Conservation (phyloP, 2,329 filamentous ascomycete genomes). For the Pleomassaria siparia region DNA sequence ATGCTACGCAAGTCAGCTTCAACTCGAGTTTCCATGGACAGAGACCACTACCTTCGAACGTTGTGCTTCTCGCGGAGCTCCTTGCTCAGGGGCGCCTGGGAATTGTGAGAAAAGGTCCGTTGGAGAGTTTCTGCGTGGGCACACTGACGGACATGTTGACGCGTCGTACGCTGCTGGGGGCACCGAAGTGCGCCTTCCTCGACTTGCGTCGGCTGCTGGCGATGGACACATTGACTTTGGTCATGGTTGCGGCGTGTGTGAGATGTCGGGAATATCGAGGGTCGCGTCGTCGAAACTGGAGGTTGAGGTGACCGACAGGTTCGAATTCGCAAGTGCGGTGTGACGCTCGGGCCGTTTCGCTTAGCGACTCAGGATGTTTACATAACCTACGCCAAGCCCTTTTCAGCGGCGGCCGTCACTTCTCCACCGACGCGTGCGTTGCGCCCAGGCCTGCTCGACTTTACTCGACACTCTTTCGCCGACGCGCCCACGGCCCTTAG, state of each 20-base stretch:
- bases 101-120: conserved; percentile 33
- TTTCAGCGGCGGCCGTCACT: neutral
- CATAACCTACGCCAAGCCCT: neutral
- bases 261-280: conserved; percentile 21
- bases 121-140: conserved; percentile 53
- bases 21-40: neutral
- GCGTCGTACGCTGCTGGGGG: conserved; percentile 90
- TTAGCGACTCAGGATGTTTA: neutral
- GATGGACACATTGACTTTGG: conserved; percentile 65
- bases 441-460: neutral
- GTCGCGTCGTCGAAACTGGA: conserved; percentile 16
- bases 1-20: conserved; percentile 53
- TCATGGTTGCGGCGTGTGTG: conserved; percentile 60
- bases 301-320: conserved; percentile 10
- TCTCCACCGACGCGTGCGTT: neutral
- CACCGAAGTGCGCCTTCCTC: conserved; percentile 97
- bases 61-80: conserved; percentile 99
- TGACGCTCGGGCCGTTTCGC: neutral
- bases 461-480: neutral
- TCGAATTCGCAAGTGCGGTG: neutral
- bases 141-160: conserved; percentile 81
- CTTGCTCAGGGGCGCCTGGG: conserved; percentile 54
- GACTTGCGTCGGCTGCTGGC: conserved; percentile 94
- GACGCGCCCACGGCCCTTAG: neutral
- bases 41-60: conserved; percentile 78